A percentile compares a stretch with the other conserved stretches of the same genome.
These are phyloP conservation scores for Penicillium sp. DNA, from an alignment of 2,329 filamentous ascomycete genomes.

Conservation along the genomic window DNA sequence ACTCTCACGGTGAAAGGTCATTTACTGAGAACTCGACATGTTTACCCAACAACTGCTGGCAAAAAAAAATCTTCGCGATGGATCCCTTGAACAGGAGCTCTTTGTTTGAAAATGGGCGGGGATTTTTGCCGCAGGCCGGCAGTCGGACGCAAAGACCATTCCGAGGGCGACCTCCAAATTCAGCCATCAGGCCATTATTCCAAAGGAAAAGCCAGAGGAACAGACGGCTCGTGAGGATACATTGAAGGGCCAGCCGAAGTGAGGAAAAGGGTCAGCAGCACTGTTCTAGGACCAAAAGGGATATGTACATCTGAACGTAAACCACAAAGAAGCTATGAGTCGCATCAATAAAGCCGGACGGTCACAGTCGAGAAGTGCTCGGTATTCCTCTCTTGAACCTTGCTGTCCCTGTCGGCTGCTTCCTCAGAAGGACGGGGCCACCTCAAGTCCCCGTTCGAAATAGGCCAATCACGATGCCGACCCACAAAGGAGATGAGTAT, in stretches of 20 bases:
- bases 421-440: not conserved
- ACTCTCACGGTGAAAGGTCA: not conserved
- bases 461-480: constrained; percentile 57
- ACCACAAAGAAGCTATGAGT: not conserved
- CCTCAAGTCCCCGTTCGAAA: constrained; percentile 51
- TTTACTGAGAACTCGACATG: not conserved
- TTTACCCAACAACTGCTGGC: not conserved
- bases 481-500: constrained; percentile 60
- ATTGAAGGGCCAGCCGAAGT: not conserved
- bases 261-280: not conserved
- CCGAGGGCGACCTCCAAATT: not conserved
- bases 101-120: not conserved
- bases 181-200: no score
- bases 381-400: not conserved
- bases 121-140: no score
- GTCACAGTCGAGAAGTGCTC: not conserved
- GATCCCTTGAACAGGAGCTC: not conserved
- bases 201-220: not conserved
- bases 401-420: not conserved
- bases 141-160: not conserved
- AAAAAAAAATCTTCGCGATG: not conserved
- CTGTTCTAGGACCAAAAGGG: not conserved
- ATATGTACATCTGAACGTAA: not conserved
- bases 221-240: not conserved
- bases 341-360: not conserved